Evolutionary conservation across 2,329 filamentous ascomycete genomes (phyloP).

Genomic region (Alternaria burnsii): DNA sequence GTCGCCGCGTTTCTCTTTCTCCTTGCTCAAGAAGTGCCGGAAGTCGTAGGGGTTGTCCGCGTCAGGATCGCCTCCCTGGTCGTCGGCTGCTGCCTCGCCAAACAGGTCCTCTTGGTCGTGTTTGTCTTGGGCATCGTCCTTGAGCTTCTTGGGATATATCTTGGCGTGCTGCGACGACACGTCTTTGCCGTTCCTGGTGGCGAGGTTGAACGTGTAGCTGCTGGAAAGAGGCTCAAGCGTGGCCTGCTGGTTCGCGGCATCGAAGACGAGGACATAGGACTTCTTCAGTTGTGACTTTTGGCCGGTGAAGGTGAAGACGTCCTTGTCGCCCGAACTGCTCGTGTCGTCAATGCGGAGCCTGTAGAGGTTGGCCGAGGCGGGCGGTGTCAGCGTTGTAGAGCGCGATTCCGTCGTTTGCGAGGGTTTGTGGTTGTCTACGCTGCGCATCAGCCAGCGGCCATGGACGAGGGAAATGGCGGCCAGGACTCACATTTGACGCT

Average conservation of each 20-base stretch:
- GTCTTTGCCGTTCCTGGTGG: conserved; percentile 70
- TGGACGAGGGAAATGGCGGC: not conserved
- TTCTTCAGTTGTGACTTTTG: conserved; percentile 42
- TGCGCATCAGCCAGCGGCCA: conserved; percentile 19
- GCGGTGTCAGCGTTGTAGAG: conserved; percentile 36
- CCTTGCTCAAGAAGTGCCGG: conserved; percentile 54
- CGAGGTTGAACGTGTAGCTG: conserved; percentile 88
- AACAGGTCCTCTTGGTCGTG: conserved; percentile 43
- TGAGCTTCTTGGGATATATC: conserved; percentile 56
- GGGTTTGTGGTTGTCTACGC: conserved; percentile 58
- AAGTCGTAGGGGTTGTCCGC: conserved; percentile 59
- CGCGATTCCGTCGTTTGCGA: conserved; percentile 41
- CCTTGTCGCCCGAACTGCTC: conserved; percentile 33
- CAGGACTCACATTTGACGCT: conserved; percentile 46
- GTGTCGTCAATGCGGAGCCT: conserved; percentile 43
- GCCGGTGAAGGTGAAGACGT: conserved; percentile 54
- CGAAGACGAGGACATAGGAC: conserved; percentile 72
- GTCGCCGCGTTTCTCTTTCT: conserved; percentile 43
- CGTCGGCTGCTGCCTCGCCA: conserved; percentile 36
- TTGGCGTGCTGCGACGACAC: conserved; percentile 74
- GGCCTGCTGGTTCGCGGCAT: conserved; percentile 76
- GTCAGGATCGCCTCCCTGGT: conserved; percentile 52
- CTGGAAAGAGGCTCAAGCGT: conserved; percentile 82
- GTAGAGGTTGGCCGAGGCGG: conserved; percentile 34
- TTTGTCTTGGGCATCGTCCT: conserved; percentile 33